Base-by-base conservation (phyloP, 805 yeast genomes). In the Saturnispora saitoi region DNA sequence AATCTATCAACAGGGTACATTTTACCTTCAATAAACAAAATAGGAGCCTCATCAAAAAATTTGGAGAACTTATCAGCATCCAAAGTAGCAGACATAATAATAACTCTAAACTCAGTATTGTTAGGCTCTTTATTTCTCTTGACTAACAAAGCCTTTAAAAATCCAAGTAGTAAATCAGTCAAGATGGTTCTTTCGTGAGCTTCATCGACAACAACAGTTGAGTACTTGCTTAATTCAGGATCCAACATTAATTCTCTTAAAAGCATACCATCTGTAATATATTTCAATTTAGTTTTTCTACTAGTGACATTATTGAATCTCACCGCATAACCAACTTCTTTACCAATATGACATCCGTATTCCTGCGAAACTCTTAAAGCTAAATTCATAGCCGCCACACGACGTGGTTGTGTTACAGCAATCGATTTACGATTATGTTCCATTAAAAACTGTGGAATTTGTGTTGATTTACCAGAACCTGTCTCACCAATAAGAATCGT, bases 401-500 rank as follows among this genome's bases (percentile, higher is more conserved):
- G 77, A 68, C 99, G 83, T 1, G 99, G 99, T 68, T 91, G 98
- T 0, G 99, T 90, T 7, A 93, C 91, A 0, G 95, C 98, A 19
- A 91, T 81, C 12, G 51, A 49, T 51, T 78, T 79, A 17, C 66
- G 64, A 32, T 65, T 61, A 43, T 68, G 66, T 0, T 78, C 75
- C 66, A 86, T 76, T n/a, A 91, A 62, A 55, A 91, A 83, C 62
- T 91, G 98, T 0, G 99, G 98, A 42, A 91, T 81, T 68, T 91
- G 99, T 0, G 99, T 91, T 3, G 98, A 90, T 62, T 91, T 91
- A 71, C 98, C 98, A 7, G 96, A 87, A 66, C 99, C 99, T 0
- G 99, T 91, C 62, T 91, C 98, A 66, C 98, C 98, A 61, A 93
- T 85, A 17, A 91, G 72, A 1, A 91, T 79, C 0, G 90, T 80